phyloP scores from a whole-genome alignment of 1,284 basidiomycete species.

The Trichosporon sp. region DNA sequence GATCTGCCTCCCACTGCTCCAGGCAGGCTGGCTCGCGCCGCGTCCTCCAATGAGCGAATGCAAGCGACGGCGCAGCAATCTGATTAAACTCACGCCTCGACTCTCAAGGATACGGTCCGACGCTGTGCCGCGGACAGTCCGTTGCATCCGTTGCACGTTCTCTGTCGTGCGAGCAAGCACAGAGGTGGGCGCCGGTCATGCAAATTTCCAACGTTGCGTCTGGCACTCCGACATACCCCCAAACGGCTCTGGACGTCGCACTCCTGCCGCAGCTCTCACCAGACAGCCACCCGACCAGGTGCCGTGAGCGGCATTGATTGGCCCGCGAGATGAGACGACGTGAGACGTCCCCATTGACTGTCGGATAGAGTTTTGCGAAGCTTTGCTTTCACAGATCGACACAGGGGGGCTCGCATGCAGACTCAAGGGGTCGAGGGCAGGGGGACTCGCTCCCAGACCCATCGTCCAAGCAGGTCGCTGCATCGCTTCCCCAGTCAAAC shows the following conservation, averaged over 20 bases:
- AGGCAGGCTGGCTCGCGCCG: not conserved
- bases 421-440: not conserved
- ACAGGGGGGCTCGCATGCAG: not conserved
- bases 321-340: not conserved
- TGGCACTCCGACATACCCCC: not conserved
- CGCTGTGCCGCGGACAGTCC: not conserved
- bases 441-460: not conserved
- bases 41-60: conserved; percentile 1
- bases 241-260: not conserved
- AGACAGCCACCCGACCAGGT: not conserved
- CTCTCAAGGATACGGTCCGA: not conserved
- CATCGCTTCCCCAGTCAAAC: not conserved
- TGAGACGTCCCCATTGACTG: conserved; percentile 1
- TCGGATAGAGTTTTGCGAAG: not conserved
- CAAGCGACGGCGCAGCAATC: not conserved
- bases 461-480: not conserved
- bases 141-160: not conserved
- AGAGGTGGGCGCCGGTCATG: not conserved
- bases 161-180: not conserved
- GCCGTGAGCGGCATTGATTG: not conserved
- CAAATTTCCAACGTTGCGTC: conserved; percentile 5
- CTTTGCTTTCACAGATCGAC: not conserved
- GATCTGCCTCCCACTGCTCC: not conserved
- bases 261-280: conserved; percentile 5
- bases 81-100: not conserved